Base-by-base conservation (phyloP, 306 rosid genomes). In the Lablab purpureus region DNA sequence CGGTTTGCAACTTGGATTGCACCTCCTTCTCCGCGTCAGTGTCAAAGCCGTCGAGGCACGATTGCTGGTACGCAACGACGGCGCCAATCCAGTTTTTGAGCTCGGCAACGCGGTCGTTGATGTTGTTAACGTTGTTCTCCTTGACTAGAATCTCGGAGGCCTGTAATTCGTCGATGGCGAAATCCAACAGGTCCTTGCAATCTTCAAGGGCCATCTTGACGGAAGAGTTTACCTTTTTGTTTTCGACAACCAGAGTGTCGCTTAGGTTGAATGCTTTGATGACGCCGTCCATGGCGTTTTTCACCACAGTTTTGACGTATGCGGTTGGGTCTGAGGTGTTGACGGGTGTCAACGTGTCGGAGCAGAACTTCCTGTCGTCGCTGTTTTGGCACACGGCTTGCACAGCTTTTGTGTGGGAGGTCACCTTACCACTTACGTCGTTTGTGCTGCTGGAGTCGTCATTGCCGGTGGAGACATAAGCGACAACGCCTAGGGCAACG, bases 71-170 rank as follows among this genome's bases (percentile, higher is more conserved):
- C 0, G 94, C 85, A 14, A 90, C 13, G 15, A 90, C 92, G 0
- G 91, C 85, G 1, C 96, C 88, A 14, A 94, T 71, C 97, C 98
- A 94, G 4, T 77, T 89, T 69, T 69, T 87, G 7, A 94, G 83
- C 7, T 92, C 97, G 0, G 70, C 64, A 0, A 76, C 11, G 2
- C 84, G 86, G 4, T 88, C 85, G 5, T 37, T 7, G 0, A 87
- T 23, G 43, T 76, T 69, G 10, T 50, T 41, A 7, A 84, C 6
- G 17, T 64, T 32, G 23, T 40, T 56, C 3, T 72, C 79, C 2
- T 37, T 7, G 0, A 74, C 75, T 6, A 74, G 64, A 4, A 87
- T 62, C 1, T 7, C 7, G 0, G 86, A 73, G 0, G 84, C 84
- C 1, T 86, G 55, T 13, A 92, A 76, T 54, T 89, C 87, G 1